Conservation (phyloP, 441 rosid species). For the Pelargonium cotyledonis region DNA sequence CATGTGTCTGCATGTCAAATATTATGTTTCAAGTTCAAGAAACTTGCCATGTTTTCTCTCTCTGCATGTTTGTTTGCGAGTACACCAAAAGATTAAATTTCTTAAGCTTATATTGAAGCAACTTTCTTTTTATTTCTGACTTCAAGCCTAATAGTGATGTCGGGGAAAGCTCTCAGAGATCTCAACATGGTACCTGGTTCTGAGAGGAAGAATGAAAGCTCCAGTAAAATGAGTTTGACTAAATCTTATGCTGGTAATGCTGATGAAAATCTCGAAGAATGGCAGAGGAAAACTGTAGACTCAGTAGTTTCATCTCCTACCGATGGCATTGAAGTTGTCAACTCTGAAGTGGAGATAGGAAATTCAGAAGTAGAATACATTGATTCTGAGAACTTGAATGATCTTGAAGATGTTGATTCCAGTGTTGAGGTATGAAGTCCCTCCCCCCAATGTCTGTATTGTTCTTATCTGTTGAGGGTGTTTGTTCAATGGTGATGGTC, state of each 20-base stretch:
- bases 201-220: slow-evolving; percentile 44
- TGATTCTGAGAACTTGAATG: slow-evolving; percentile 66
- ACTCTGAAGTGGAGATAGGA: slow-evolving; percentile 21
- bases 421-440: slow-evolving; percentile 57
- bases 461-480: too few relatives aligned
- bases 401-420: slow-evolving; percentile 61
- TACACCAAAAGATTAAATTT: too few relatives aligned
- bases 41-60: too few relatives aligned
- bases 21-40: too few relatives aligned
- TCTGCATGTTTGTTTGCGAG: too few relatives aligned
- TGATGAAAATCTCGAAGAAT: slow-evolving; percentile 47
- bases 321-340: slow-evolving; percentile 22
- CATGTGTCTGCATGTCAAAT: too few relatives aligned
- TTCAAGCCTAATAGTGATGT: slow-evolving; percentile 36
- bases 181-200: slow-evolving; percentile 43
- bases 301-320: slow-evolving; percentile 26
- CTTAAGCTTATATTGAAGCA: too few relatives aligned
- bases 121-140: slow-evolving; percentile 22
- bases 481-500: too few relatives aligned
- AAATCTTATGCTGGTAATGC: slow-evolving; percentile 42
- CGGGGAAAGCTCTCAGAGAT: slow-evolving; percentile 61
- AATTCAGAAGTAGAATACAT: slow-evolving; percentile 65
- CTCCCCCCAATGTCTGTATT: too few relatives aligned
- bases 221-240: slow-evolving; percentile 39
- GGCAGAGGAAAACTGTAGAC: slow-evolving; percentile 24